A percentile compares a stretch with the other conserved stretches of the same genome.
Conservation (phyloP, 2,329 filamentous ascomycete species). For the Sphaerulina populicola region DNA sequence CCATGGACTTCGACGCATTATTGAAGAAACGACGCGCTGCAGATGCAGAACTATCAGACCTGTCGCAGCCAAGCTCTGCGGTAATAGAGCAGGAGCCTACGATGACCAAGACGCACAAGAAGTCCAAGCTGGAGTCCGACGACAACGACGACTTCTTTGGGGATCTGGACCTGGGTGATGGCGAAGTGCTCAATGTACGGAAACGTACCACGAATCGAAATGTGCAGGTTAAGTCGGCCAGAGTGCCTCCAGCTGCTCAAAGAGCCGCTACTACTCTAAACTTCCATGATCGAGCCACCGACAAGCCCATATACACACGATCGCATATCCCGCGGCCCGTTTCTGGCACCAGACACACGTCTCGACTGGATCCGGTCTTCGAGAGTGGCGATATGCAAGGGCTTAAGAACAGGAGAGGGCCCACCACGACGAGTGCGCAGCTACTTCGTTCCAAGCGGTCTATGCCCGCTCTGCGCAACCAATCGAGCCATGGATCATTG, state of each 20-base stretch:
- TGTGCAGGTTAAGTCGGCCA: conserved; percentile 69
- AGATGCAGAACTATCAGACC: conserved; percentile 33
- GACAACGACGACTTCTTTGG: conserved; percentile 69
- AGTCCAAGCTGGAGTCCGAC: conserved; percentile 29
- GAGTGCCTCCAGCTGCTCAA: conserved; percentile 58
- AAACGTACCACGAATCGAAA: conserved; percentile 86
- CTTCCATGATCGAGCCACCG: conserved; percentile 66
- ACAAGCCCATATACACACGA: conserved; percentile 31
- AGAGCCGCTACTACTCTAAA: conserved; percentile 74
- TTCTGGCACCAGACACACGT: conserved; percentile 43
- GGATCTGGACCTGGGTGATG: conserved; percentile 78
- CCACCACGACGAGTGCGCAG: conserved; percentile 47
- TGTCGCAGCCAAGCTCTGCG: conserved; percentile 24
- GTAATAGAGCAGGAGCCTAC: conserved; percentile 32
- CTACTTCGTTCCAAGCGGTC: conserved; percentile 54
- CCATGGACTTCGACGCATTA: conserved; percentile 72
- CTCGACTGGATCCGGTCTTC: conserved; percentile 82
- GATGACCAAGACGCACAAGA: conserved; percentile 30
- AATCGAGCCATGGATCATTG: conserved; percentile 36
- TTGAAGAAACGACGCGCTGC: conserved; percentile 60
- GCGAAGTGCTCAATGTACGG: conserved; percentile 63
- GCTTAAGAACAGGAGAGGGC: conserved; percentile 50
- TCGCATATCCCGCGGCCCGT: conserved; percentile 76
- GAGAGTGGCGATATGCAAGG: conserved; percentile 72
- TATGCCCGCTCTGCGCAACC: conserved; percentile 49